These are phyloP conservation scores for Mycena crocata DNA, from an alignment of 768 basidiomycete genomes.

Conservation along the genomic window DNA sequence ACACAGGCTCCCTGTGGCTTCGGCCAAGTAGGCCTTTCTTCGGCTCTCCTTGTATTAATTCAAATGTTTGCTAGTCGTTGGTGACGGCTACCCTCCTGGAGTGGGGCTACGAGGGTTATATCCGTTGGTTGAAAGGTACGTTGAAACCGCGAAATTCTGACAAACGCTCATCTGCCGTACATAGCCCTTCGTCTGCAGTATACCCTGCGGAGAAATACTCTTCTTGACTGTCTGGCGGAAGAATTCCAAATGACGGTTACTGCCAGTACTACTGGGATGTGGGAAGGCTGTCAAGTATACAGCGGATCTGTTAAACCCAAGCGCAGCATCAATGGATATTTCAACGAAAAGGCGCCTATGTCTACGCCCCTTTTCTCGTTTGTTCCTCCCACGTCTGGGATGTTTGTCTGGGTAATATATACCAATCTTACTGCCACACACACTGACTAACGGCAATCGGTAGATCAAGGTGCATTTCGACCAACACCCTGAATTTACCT, in stretches of 20 bases:
- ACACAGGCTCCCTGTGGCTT: conserved; percentile 82
- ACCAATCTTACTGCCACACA: no score
- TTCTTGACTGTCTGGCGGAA: conserved; percentile 72
- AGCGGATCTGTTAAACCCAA: conserved; percentile 54
- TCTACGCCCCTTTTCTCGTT: conserved; percentile 66
- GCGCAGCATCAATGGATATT: conserved; percentile 29
- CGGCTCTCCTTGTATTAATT: conserved; percentile 2
- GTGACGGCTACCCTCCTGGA: conserved; percentile 69
- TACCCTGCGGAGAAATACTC: conserved; percentile 65
- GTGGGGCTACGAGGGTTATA: conserved; percentile 79
- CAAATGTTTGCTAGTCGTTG: conserved; percentile 52
- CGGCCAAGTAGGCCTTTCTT: conserved; percentile 58
- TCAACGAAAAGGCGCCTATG: conserved; percentile 53
- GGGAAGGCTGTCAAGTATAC: conserved; percentile 57
- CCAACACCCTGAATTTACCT: conserved; percentile 58
- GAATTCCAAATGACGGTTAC: conserved; percentile 68
- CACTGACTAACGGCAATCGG: no score
- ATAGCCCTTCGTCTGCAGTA: conserved; percentile 68
- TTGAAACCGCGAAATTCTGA: not conserved
- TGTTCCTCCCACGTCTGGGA: conserved; percentile 83
- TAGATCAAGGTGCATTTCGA: conserved; percentile 77
- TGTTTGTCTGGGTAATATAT: conserved; percentile 78
- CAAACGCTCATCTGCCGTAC: not conserved
- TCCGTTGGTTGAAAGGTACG: conserved; percentile 81
- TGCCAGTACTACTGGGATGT: conserved; percentile 39